phyloP scores from a whole-genome alignment of 1,284 basidiomycete genomes.

The Pseudozyma sp. region DNA sequence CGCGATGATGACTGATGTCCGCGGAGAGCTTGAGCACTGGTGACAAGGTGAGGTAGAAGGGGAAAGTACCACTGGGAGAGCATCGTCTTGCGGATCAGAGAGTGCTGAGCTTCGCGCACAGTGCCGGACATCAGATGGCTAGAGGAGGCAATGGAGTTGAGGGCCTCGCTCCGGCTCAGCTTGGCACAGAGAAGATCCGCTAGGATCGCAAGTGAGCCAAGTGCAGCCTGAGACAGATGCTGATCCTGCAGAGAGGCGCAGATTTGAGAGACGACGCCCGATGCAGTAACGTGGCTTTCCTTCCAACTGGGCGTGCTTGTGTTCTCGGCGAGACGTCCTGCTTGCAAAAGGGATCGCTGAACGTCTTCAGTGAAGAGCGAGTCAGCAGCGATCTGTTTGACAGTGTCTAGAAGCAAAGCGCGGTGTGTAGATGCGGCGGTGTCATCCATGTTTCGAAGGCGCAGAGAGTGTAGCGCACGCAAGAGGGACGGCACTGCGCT shows the following conservation, averaged over 20 bases:
- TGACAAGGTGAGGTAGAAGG: conserved; percentile 25
- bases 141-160: conserved; percentile 29
- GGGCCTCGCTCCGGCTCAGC: conserved; percentile 27
- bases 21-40: background rate
- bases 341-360: conserved; percentile 31
- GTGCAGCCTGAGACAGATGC: conserved; percentile 4
- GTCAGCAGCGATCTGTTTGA: conserved; percentile 31
- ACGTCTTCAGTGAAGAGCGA: conserved; percentile 51
- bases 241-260: conserved; percentile 13
- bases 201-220: conserved; percentile 17
- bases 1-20: conserved; percentile 21
- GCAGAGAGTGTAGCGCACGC: conserved; percentile 14
- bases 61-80: conserved; percentile 39
- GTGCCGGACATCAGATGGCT: conserved; percentile 21
- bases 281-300: conserved; percentile 6
- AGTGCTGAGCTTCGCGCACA: conserved; percentile 31
- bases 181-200: conserved; percentile 24
- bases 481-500: conserved; percentile 28
- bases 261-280: conserved; percentile 16
- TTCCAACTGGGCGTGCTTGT: conserved; percentile 14
- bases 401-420: conserved; percentile 5
- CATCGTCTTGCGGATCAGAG: conserved; percentile 42
- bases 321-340: conserved; percentile 18
- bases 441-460: background rate
- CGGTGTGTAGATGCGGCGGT: background rate